These are phyloP conservation scores for Scedosporium aurantiacum DNA, from an alignment of 2,329 filamentous ascomycete genomes.

Conservation along the genomic window DNA sequence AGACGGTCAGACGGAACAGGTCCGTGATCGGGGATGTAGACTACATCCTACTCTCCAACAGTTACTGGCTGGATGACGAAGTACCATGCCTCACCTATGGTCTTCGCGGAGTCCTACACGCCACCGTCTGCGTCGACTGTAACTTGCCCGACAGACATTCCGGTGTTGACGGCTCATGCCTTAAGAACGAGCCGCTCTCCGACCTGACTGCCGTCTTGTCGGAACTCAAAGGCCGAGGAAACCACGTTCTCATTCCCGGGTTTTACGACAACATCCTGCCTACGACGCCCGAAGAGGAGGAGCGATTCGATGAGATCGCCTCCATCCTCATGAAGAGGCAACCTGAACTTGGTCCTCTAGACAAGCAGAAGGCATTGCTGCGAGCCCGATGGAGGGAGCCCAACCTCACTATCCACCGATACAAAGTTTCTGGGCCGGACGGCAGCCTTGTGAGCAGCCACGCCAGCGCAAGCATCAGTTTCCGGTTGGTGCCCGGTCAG, in stretches of 20 bases:
- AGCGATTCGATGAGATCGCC: conserved; percentile 75
- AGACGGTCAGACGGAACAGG: conserved; percentile 71
- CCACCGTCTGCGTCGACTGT: conserved; percentile 79
- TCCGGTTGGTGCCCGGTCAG: conserved; percentile 89
- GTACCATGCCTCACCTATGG: conserved; percentile 94
- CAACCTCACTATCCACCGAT: conserved; percentile 84
- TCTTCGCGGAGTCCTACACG: conserved; percentile 84
- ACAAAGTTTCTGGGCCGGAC: conserved; percentile 86
- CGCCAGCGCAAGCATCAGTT: conserved; percentile 77
- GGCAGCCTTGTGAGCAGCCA: conserved; percentile 84
- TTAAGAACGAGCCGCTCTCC: conserved; percentile 83
- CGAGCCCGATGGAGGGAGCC: conserved; percentile 95
- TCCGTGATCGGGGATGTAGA: conserved; percentile 80
- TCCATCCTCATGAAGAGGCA: conserved; percentile 63
- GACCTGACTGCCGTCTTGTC: conserved; percentile 78
- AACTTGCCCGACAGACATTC: conserved; percentile 83
- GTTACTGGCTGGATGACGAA: conserved; percentile 96
- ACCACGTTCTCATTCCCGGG: conserved; percentile 70
- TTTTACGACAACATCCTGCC: conserved; percentile 81
- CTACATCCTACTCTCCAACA: conserved; percentile 91
- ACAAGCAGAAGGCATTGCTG: conserved; percentile 60
- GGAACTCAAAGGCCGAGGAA: conserved; percentile 69
- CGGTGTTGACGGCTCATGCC: conserved; percentile 87
- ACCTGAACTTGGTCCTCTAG: conserved; percentile 45
- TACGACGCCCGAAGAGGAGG: conserved; percentile 63